phyloP scores from a whole-genome alignment of 1,139 yeast genomes.

The Nakaseomyces sp. region DNA sequence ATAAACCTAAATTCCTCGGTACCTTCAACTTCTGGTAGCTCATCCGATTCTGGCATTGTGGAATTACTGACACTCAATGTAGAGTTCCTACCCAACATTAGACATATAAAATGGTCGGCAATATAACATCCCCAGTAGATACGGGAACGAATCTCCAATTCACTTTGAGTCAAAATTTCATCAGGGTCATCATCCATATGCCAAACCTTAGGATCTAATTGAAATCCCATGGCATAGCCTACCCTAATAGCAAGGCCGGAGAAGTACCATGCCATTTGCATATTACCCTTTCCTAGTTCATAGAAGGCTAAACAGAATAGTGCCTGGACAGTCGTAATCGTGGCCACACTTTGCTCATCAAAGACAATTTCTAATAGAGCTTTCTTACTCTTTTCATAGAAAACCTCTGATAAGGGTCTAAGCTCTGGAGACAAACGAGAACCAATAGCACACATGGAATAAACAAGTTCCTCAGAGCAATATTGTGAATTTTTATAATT shows the following conservation, averaged over 20 bases:
- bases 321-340: conserved; percentile 38
- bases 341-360: conserved; percentile 31
- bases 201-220: conserved; percentile 56
- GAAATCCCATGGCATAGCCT: conserved; percentile 59
- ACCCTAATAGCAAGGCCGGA: conserved; percentile 58
- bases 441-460: conserved; percentile 53
- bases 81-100: conserved; percentile 52
- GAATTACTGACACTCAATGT: conserved; percentile 49
- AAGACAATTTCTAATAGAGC: conserved; percentile 35
- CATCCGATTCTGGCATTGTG: conserved; percentile 52
- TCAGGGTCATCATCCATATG: conserved; percentile 23
- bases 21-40: conserved; percentile 51
- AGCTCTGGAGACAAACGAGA: conserved; percentile 40
- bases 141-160: conserved; percentile 48
- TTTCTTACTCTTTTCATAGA: conserved; percentile 41
- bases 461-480: conserved; percentile 44
- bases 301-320: conserved; percentile 46
- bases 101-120: conserved; percentile 55
- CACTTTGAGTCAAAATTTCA: conserved; percentile 30
- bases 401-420: conserved; percentile 37
- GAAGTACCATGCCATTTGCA: conserved; percentile 55
- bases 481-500: conserved; percentile 34
- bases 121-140: conserved; percentile 62
- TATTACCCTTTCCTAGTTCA: conserved; percentile 51
- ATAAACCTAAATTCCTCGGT: conserved; percentile 38